Evolutionary conservation across 176 grass and related monocot genomes (phyloP).

Genomic region (Oryza brachyantha): DNA sequence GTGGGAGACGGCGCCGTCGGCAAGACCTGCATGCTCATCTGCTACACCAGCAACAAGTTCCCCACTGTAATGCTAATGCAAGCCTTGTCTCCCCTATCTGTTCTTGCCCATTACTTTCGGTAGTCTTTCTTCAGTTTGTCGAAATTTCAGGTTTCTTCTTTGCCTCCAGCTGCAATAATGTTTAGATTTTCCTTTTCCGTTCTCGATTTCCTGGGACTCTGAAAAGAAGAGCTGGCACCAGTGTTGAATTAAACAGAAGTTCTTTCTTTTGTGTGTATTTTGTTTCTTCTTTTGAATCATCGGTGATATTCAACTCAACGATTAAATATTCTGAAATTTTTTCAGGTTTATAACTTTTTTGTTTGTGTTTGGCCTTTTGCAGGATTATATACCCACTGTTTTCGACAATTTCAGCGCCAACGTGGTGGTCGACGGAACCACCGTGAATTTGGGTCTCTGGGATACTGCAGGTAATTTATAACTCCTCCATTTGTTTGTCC

Average conservation of each 20-base stretch:
- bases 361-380: background rate
- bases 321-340: background rate
- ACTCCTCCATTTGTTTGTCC: background rate
- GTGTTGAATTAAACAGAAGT: background rate
- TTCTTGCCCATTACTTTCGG: background rate
- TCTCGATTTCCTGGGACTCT: background rate
- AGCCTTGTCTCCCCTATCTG: background rate
- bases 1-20: slow-evolving; percentile 97
- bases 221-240: background rate
- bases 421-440: slow-evolving; percentile 78
- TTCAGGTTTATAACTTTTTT: background rate
- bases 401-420: slow-evolving; percentile 97
- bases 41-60: slow-evolving; percentile 99
- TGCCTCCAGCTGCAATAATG: background rate
- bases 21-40: slow-evolving; percentile 99
- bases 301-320: background rate
- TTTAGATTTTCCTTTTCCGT: background rate
- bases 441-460: slow-evolving; percentile 93
- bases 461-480: slow-evolving; percentile 65
- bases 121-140: background rate
- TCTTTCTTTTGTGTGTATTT: background rate
- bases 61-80: slow-evolving; percentile 55
- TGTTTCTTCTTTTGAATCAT: background rate
- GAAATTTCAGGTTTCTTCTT: background rate
- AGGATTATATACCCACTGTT: slow-evolving; percentile 94